Evolutionary conservation across 352 stramenopile genomes (phyloP), one percentile per base, ranked within the genome.

Genomic region (Pythium biforme): DNA sequence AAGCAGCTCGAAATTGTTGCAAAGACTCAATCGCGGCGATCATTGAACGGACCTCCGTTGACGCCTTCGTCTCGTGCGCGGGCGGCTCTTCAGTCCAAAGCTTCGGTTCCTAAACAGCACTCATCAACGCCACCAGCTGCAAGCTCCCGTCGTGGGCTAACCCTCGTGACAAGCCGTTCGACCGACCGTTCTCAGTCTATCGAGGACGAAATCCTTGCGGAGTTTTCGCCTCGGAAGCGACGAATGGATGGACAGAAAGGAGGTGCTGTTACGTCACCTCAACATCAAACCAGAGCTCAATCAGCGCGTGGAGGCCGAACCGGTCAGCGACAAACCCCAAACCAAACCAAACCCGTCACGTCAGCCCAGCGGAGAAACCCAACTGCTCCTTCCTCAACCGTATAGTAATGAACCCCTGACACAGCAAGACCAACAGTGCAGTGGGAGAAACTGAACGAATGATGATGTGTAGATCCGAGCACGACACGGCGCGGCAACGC

Each of bases 131-230:
- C 48, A 11, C 26, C 26, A 7, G n/a, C 48, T 12, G 48, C 25
- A 40, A 54, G 48, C 27, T 22, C 22, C 20, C 46, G 26, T 23
- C n/a, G 29, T 8, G 25, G 1, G 19, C 27, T 37, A 27, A 17
- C 17, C 10, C 5, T 14, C 7, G 2, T 19, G 7, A n/a, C 45
- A 6, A 34, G 22, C 11, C 45, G 25, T n/a, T 43, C 37, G 1
- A 31, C 11, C 4, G 45, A 49, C 15, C 41, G n/a, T n/a, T 11
- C n/a, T 15, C 50, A 25, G 29, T 69, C 66, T 1, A 75, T 81
- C 7, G 76, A 85, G 53, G 49, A 46, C 4, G 72, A 82, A 31
- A 79, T 79, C 33, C 25, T 76, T 20, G 70, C 69, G 0, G 53
- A 55, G 7, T 61, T 78, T 9, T 70, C 68, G 22, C 39, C 43